Conservation (phyloP, 192 early-diverging fungal species). For the Pilaira anomala region DNA sequence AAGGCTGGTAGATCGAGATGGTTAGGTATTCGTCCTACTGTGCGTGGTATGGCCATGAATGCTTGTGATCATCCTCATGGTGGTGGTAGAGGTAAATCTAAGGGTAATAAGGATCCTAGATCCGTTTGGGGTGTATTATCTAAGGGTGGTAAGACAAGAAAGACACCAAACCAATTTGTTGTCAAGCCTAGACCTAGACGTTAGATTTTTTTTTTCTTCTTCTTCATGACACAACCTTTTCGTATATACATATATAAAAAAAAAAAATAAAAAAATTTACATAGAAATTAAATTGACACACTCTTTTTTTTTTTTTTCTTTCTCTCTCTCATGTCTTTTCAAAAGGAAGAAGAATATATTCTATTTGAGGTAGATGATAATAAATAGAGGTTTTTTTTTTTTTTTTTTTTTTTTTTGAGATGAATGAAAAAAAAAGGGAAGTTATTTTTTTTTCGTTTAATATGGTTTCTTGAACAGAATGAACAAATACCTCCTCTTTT, state of each 20-base stretch:
- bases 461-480: no score
- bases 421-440: no score
- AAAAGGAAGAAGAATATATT: no score
- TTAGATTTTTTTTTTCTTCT: constrained; percentile 22
- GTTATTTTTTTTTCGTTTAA: no score
- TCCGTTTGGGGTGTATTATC: constrained; percentile 90
- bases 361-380: no score
- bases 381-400: no score
- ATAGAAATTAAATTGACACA: background rate
- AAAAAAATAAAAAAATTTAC: background rate
- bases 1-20: constrained; percentile 84
- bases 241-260: background rate
- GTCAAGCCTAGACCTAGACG: constrained; percentile 62
- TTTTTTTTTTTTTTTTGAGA: no score
- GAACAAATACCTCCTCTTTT: no score
- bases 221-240: background rate
- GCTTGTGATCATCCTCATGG: constrained; percentile 95
- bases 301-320: background rate
- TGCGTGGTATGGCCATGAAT: constrained; percentile 96
- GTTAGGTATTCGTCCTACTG: constrained; percentile 84
- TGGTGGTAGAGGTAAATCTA: constrained; percentile 91
- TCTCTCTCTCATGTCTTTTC: background rate
- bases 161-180: constrained; percentile 62
- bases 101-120: constrained; percentile 86
- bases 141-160: constrained; percentile 89